phyloP scores from a whole-genome alignment of 306 rosid genomes.

The Sicyos edulis region DNA sequence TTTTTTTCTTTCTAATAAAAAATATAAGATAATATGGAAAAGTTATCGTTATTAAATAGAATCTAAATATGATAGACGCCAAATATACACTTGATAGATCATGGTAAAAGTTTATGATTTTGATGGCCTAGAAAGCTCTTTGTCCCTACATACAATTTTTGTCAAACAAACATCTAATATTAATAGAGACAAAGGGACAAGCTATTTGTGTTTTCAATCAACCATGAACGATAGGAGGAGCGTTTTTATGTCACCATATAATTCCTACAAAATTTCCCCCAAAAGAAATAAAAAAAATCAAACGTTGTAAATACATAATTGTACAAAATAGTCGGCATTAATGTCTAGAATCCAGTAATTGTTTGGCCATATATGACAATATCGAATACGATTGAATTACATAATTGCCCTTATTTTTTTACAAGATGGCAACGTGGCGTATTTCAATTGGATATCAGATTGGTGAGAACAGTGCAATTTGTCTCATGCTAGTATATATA shows the following conservation, averaged over 20 bases:
- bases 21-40: too few relatives aligned
- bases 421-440: not conserved
- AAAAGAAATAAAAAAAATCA: too few relatives aligned
- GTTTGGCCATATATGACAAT: too few relatives aligned
- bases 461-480: not conserved
- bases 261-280: not conserved
- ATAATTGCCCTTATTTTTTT: not conserved
- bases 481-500: too few relatives aligned
- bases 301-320: not conserved
- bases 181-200: not conserved
- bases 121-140: not conserved
- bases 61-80: not conserved
- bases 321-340: too few relatives aligned
- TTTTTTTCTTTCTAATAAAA: too few relatives aligned
- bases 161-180: not conserved
- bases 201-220: not conserved
- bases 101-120: not conserved
- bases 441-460: not conserved
- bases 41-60: not conserved
- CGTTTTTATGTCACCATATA: not conserved
- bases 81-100: too few relatives aligned
- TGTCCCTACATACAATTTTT: not conserved
- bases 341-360: too few relatives aligned
- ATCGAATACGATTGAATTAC: not conserved
- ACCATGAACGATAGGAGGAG: not conserved